These are phyloP conservation scores for Ogataea nitratoaversa DNA, from an alignment of 805 yeast genomes.

Conservation along the genomic window DNA sequence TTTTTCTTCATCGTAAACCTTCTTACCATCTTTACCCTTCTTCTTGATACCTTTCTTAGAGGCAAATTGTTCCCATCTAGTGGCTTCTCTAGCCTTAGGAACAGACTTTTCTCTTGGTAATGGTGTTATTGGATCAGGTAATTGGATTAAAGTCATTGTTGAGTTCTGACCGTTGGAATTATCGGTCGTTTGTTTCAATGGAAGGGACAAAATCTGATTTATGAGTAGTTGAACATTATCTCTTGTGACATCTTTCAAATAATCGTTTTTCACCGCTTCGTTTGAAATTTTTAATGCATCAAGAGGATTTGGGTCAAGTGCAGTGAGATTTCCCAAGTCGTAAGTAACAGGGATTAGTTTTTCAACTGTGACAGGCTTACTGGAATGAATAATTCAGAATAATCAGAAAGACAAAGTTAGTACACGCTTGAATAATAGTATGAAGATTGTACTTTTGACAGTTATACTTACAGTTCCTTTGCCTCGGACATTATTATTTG, in stretches of 20 bases:
- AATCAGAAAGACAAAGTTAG: not conserved
- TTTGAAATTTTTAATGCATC: conserved; percentile 57
- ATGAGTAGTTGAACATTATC: conserved; percentile 90
- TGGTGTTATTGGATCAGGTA: conserved; percentile 78
- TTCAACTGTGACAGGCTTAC: conserved; percentile 80
- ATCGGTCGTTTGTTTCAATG: conserved; percentile 76
- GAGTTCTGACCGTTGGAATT: conserved; percentile 49
- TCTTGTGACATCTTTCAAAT: conserved; percentile 65
- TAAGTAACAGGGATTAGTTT: conserved; percentile 85
- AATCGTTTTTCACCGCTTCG: conserved; percentile 53
- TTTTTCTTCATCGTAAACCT: conserved; percentile 81
- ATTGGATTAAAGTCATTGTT: conserved; percentile 72
- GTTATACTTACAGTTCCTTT: conserved; percentile 20
- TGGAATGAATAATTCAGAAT: conserved; percentile 2
- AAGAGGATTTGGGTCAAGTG: conserved; percentile 84
- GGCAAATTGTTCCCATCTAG: conserved; percentile 97
- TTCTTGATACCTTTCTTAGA: conserved; percentile 90
- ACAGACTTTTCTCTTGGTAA: conserved; percentile 94
- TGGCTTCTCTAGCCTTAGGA: conserved; percentile 87
- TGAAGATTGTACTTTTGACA: no score
- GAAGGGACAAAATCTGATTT: conserved; percentile 86
- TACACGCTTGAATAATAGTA: no score
- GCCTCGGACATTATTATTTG: conserved; percentile 9
- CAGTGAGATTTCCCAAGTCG: conserved; percentile 88
- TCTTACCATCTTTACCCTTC: conserved; percentile 84